Base-by-base conservation (phyloP, 2,329 filamentous ascomycete genomes). In the Colletotrichum sp. region DNA sequence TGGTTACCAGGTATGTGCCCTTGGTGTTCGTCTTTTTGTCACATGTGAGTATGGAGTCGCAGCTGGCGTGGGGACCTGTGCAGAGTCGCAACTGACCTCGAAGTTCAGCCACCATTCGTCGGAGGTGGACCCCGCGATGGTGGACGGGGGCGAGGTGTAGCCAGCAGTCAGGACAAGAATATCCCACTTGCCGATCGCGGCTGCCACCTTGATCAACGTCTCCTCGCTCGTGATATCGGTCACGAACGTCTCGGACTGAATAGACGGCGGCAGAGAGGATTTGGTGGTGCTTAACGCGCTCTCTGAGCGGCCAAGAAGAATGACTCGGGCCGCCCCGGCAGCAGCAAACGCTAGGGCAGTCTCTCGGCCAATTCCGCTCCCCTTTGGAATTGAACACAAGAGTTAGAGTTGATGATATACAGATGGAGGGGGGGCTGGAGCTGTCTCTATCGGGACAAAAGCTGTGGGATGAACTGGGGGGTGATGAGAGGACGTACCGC, bases 331-430 rank as follows among this genome's bases (percentile, higher is more conserved):
- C 15, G 86, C 85, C 1, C 82, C 82, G 0, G 88, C 88, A 2
- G 78, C 66, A n/a, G 84, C 82, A 77, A 88, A 95, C 65, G 92
- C 86, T 64, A 89, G 87, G 7, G 93, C 92, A n/a, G 93, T 89
- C 2, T 91, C 91, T 73, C 91, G 90, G 1, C 93, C 93, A 64
- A 95, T 91, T 32, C 93, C 92, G 38, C 73, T 75, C 3, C 73
- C 73, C 73, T 75, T 58, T 55, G 16, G 36, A 8, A 48, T 13
- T 24, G 58, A 36, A 62, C 36, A 43, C 9, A 16, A n/a, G 16
- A 56, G 21, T 56, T 66, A 71, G 68, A 43, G n/a, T 62, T 38
- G 15, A 69, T 16, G 30, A 62, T n/a, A 62, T 62, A 62, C 16
- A 64, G 64, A 32, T 34, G n/a, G 38, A 34, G 36, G 28, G 36